Percentiles rank a stretch among this genome's conserved stretches.
Evolutionary conservation across 306 rosid species (phyloP).

Genomic region (Dicorynia guianensis): DNA sequence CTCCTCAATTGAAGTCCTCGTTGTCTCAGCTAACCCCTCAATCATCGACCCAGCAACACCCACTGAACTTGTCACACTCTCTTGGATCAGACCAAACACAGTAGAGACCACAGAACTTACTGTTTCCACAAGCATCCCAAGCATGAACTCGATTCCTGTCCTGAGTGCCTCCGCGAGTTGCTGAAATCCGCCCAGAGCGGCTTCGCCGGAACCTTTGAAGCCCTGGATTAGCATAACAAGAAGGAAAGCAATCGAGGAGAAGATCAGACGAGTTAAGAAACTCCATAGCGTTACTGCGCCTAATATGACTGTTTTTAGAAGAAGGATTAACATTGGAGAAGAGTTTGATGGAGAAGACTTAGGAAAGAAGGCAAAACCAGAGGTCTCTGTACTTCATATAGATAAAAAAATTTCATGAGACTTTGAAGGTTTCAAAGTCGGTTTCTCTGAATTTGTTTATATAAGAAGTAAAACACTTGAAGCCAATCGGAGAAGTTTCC

Average conservation of each 20-base stretch:
- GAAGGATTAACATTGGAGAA: conserved; percentile 50
- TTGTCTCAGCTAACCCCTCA: conserved; percentile 47
- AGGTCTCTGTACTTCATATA: not conserved
- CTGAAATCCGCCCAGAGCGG: conserved; percentile 40
- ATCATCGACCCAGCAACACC: conserved; percentile 33
- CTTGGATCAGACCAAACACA: conserved; percentile 50
- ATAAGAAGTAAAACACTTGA: conserved; percentile 24
- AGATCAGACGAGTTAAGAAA: conserved; percentile 48
- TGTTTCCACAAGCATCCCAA: conserved; percentile 36
- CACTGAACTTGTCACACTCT: conserved; percentile 44
- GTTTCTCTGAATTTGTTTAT: conserved; percentile 7
- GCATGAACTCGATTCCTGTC: conserved; percentile 43
- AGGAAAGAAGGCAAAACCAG: conserved; percentile 21
- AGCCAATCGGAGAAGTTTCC: conserved; percentile 47
- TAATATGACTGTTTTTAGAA: conserved; percentile 50
- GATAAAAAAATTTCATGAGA: not conserved
- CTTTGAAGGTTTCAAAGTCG: conserved; percentile 56
- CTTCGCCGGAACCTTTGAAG: conserved; percentile 47
- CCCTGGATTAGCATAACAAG: conserved; percentile 51
- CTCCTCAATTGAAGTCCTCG: conserved; percentile 50
- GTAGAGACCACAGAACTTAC: conserved; percentile 23
- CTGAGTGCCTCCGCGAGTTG: conserved; percentile 45
- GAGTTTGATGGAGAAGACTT: conserved; percentile 20
- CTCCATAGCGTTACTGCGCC: conserved; percentile 41
- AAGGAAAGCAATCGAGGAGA: conserved; percentile 49